A percentile compares a stretch with the other conserved stretches of the same genome.
phyloP scores from a whole-genome alignment of 805 yeast genomes.

The Kregervanrija pseudodelftensis region DNA sequence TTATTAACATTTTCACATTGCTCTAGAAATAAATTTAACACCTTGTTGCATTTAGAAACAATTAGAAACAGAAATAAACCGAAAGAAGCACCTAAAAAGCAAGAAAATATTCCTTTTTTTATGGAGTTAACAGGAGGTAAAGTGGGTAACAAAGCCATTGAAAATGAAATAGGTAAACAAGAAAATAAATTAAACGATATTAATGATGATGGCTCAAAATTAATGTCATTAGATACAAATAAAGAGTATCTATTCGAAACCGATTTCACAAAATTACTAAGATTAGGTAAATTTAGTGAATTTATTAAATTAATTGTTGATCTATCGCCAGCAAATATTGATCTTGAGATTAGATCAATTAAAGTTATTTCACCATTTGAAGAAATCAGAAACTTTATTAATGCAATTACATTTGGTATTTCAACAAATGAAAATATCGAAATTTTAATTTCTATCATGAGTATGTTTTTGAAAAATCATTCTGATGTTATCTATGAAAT shows the following conservation, averaged over 20 bases:
- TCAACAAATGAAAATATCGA: conserved; percentile 58
- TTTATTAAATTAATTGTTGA: conserved; percentile 50
- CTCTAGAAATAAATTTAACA: conserved; percentile 72
- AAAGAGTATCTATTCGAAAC: conserved; percentile 55
- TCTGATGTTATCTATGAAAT: conserved; percentile 59
- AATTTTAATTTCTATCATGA: conserved; percentile 72
- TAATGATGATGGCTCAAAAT: conserved; percentile 15
- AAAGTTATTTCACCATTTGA: conserved; percentile 55
- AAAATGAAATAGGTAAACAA: conserved; percentile 33
- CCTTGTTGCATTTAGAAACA: conserved; percentile 72
- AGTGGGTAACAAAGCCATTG: conserved; percentile 65
- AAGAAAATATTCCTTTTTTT: conserved; percentile 78
- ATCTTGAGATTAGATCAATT: conserved; percentile 80
- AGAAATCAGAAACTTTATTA: conserved; percentile 60
- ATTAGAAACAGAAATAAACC: conserved; percentile 88
- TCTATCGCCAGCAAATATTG: conserved; percentile 72
- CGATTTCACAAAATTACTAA: conserved; percentile 57
- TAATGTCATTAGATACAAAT: conserved; percentile 30
- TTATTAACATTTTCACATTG: conserved; percentile 70
- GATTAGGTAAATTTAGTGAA: conserved; percentile 45
- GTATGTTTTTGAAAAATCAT: conserved; percentile 67
- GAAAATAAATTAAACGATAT: conserved; percentile 25
- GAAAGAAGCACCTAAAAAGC: conserved; percentile 76
- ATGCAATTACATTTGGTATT: conserved; percentile 60
- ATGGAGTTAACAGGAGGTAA: conserved; percentile 55